phyloP scores from a whole-genome alignment of 257 asterid genomes.

The Solanum lycopersicoides region DNA sequence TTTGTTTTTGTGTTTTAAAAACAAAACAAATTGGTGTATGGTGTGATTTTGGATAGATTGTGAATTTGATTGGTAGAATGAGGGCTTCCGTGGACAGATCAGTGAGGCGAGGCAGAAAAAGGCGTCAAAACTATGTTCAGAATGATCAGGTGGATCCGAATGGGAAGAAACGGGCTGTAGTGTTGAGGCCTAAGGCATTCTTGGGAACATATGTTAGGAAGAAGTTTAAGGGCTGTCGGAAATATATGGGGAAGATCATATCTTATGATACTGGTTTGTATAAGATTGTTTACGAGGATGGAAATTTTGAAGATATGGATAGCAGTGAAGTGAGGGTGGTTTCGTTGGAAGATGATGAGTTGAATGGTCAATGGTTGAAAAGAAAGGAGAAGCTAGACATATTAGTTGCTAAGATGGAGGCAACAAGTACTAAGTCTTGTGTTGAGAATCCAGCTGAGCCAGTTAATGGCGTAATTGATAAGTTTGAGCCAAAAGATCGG shows the following conservation, averaged over 20 bases:
- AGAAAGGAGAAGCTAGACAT: constrained; percentile 41
- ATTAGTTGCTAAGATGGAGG: constrained; percentile 19
- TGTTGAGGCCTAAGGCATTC: constrained; percentile 32
- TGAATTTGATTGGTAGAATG: constrained; percentile 22
- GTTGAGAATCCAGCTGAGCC: not conserved
- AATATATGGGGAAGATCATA: constrained; percentile 51
- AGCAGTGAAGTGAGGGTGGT: constrained; percentile 32
- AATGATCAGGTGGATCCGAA: constrained; percentile 23
- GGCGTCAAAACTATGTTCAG: constrained; percentile 37
- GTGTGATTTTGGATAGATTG: constrained; percentile 13
- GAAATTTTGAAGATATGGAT: constrained; percentile 65
- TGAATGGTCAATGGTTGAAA: constrained; percentile 44
- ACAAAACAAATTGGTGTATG: not conserved
- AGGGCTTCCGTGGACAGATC: constrained; percentile 22
- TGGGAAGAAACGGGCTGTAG: constrained; percentile 33
- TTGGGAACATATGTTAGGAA: constrained; percentile 62
- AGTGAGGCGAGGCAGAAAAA: constrained; percentile 52
- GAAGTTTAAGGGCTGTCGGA: constrained; percentile 48
- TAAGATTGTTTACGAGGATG: constrained; percentile 65
- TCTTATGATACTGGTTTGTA: constrained; percentile 51
- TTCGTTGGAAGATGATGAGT: constrained; percentile 39
- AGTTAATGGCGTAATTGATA: constrained; percentile 4
- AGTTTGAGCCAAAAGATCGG: not conserved
- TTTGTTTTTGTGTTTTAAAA: not conserved
- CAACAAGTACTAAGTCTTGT: not conserved